A percentile compares a stretch with the other conserved stretches of the same genome.
These are phyloP conservation scores for Ceratobasidium sp. DNA, from an alignment of 1,284 basidiomycete genomes.

Conservation along the genomic window DNA sequence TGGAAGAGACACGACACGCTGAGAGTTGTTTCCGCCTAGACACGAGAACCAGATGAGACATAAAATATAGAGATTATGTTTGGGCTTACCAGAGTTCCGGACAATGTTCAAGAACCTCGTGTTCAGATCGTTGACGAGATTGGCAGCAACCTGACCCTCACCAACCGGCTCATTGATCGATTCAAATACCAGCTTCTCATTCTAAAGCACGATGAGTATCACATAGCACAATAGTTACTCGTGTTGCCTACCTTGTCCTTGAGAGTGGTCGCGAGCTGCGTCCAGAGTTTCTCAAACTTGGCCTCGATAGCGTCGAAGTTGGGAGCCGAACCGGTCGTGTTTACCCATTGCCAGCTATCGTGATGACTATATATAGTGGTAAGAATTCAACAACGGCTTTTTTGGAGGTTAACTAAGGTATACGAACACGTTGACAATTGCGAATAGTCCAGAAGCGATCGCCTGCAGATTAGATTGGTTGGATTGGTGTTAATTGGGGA, in stretches of 20 bases:
- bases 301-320: conserved; percentile 28
- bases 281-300: conserved; percentile 43
- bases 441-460: conserved; percentile 1
- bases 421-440: conserved; percentile 25
- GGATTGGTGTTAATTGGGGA: neutral
- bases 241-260: conserved; percentile 34
- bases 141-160: conserved; percentile 18
- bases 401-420: neutral
- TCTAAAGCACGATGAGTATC: neutral
- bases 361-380: conserved; percentile 36
- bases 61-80: neutral
- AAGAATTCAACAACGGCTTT: neutral
- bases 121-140: conserved; percentile 39
- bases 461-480: neutral
- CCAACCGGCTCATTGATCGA: conserved; percentile 43
- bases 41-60: neutral
- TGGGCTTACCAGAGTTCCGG: conserved; percentile 38
- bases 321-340: conserved; percentile 21
- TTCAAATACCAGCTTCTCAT: conserved; percentile 41
- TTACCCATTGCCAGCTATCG: conserved; percentile 43
- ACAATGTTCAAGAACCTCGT: conserved; percentile 41
- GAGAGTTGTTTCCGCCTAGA: conserved; percentile 28
- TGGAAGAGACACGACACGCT: conserved; percentile 26
- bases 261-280: conserved; percentile 33
- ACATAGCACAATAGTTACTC: neutral